phyloP scores from a whole-genome alignment of 306 rosid genomes.

The Corylus americana region DNA sequence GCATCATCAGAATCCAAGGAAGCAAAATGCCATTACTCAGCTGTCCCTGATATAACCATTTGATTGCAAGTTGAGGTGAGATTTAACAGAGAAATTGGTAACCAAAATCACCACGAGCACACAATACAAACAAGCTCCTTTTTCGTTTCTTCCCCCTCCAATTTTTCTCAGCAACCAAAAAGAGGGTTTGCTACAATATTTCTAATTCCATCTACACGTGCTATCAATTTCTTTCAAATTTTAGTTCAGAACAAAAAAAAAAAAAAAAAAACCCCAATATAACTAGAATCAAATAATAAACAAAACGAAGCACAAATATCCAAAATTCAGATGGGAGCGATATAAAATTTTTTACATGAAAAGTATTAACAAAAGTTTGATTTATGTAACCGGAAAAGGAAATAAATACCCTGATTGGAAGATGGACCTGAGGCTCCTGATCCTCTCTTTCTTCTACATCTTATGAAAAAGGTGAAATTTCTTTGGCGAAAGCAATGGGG shows the following conservation, averaged over 20 bases:
- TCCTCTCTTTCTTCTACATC: background rate
- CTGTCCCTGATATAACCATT: background rate
- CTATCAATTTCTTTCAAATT: background rate
- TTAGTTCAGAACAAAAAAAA: background rate
- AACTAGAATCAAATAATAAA: slow-evolving; percentile 11
- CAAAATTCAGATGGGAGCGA: background rate
- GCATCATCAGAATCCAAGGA: background rate
- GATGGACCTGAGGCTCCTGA: background rate
- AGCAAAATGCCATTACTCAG: background rate
- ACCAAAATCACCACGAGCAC: background rate
- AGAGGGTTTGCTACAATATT: background rate
- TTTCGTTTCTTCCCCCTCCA: background rate
- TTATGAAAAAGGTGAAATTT: background rate
- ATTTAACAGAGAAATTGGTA: background rate
- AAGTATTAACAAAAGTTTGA: background rate
- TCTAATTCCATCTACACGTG: background rate
- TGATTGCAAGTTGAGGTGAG: background rate
- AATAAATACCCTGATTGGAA: background rate
- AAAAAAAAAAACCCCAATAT: background rate
- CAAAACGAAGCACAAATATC: background rate
- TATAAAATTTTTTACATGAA: background rate
- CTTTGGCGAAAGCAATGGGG: background rate
- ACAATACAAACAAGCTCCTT: background rate
- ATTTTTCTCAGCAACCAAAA: background rate
- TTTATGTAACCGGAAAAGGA: background rate